Evolutionary conservation across 2,329 filamentous ascomycete genomes (phyloP).

Genomic region (Keithomyces neogunnii): DNA sequence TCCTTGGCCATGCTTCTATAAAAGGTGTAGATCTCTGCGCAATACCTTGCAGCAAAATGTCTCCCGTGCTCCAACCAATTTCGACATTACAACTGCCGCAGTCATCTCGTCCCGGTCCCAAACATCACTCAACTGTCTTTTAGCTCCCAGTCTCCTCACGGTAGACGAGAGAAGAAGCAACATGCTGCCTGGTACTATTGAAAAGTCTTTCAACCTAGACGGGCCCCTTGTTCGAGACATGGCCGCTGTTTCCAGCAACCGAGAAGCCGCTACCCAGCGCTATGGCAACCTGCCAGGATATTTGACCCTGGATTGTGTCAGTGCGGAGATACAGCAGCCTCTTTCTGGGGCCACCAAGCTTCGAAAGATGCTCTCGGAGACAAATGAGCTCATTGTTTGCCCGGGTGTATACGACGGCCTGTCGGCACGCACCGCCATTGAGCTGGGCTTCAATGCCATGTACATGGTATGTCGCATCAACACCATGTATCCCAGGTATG

Average conservation of each 20-base stretch:
- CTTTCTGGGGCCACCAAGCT: slow-evolving; percentile 26
- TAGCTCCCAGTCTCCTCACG: background rate
- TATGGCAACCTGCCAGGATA: slow-evolving; percentile 2
- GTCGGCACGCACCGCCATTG: slow-evolving; percentile 53
- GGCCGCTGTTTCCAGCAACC: slow-evolving; percentile 3
- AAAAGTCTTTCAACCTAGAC: slow-evolving; percentile 4
- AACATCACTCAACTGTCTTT: background rate
- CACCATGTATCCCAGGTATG: background rate
- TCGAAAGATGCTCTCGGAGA: slow-evolving; percentile 30
- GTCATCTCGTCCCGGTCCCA: too few species aligned
- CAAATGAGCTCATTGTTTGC: slow-evolving; percentile 42
- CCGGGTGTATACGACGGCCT: slow-evolving; percentile 64
- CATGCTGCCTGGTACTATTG: slow-evolving; percentile 8
- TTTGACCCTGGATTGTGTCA: slow-evolving; percentile 8
- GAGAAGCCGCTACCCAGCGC: background rate
- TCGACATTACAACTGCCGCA: too few species aligned
- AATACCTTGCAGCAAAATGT: too few species aligned
- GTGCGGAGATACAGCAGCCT: slow-evolving; percentile 8
- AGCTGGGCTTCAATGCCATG: slow-evolving; percentile 51
- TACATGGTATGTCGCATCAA: slow-evolving; percentile 50
- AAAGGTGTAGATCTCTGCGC: too few species aligned
- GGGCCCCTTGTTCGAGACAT: slow-evolving; percentile 5
- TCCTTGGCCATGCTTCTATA: too few species aligned
- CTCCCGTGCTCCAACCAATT: too few species aligned
- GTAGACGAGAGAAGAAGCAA: background rate